These are phyloP conservation scores for Ophiostoma populinum DNA, from an alignment of 2,329 filamentous ascomycete genomes.

Conservation along the genomic window DNA sequence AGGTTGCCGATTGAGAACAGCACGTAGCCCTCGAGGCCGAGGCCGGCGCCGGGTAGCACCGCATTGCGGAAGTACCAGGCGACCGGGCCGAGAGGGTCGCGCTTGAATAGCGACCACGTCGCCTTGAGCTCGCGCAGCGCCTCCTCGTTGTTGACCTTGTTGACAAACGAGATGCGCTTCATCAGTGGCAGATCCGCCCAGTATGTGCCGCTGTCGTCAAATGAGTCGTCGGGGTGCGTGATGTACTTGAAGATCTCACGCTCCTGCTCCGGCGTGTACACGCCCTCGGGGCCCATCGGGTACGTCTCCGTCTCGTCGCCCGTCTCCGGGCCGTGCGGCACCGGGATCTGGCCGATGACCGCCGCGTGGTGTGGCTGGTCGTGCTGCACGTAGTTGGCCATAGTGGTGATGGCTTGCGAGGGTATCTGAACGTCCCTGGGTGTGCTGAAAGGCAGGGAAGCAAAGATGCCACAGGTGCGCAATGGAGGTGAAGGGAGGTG, in stretches of 20 bases:
- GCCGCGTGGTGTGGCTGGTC: conserved; percentile 24
- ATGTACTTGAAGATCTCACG: conserved; percentile 56
- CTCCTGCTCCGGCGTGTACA: conserved; percentile 30
- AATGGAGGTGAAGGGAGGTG: too few species aligned
- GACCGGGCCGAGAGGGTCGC: conserved; percentile 70
- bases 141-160: conserved; percentile 54
- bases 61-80: conserved; percentile 79
- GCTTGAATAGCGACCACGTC: conserved; percentile 68
- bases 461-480: too few species aligned
- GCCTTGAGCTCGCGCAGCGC: conserved; percentile 45
- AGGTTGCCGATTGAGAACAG: conserved; percentile 95
- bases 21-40: conserved; percentile 88
- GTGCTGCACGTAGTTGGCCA: conserved; percentile 22
- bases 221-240: conserved; percentile 77
- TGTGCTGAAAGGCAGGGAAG: background rate
- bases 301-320: conserved; percentile 32
- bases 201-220: conserved; percentile 67
- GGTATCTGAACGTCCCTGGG: background rate
- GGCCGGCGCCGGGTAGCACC: conserved; percentile 78
- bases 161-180: conserved; percentile 60
- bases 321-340: conserved; percentile 34
- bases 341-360: conserved; percentile 33
- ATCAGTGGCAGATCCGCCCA: conserved; percentile 72
- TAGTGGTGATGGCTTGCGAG: conserved; percentile 11
- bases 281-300: conserved; percentile 19